Percentiles rank a stretch among this genome's conserved stretches.
Conservation (phyloP, 768 basidiomycete species). For the Auricularia auricula-judae region DNA sequence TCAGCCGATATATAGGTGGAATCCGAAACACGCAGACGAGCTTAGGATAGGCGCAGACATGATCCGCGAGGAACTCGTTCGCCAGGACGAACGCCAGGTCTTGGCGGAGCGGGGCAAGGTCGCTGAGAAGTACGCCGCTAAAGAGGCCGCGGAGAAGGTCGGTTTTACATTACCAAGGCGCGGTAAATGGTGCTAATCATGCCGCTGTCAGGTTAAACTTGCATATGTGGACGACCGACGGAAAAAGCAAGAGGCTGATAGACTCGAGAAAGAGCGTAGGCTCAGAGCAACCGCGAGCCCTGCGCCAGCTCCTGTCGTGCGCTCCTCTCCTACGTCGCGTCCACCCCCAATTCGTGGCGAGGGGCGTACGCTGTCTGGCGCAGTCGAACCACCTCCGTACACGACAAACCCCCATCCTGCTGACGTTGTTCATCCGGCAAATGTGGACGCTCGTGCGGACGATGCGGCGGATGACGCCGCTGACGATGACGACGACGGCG, state of each 20-base stretch:
- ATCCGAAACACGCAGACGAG: constrained; percentile 38
- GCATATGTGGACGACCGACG: constrained; percentile 73
- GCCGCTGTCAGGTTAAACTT: constrained; percentile 50
- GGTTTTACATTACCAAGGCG: neutral
- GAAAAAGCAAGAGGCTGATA: constrained; percentile 39
- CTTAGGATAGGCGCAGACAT: constrained; percentile 55
- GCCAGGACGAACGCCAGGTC: constrained; percentile 40
- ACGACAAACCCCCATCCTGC: neutral
- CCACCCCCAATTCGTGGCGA: neutral
- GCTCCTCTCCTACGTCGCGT: neutral
- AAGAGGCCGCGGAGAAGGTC: constrained; percentile 47
- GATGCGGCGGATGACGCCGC: neutral
- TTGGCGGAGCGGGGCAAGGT: constrained; percentile 36
- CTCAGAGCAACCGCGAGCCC: constrained; percentile 23
- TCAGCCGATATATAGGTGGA: constrained; percentile 63
- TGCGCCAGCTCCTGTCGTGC: neutral
- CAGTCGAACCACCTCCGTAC: neutral
- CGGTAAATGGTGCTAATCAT: neutral
- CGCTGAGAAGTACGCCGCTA: constrained; percentile 48
- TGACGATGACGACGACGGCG: constrained; percentile 5
- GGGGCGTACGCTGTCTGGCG: neutral
- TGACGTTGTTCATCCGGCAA: neutral
- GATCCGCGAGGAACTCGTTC: constrained; percentile 47
- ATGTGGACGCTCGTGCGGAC: neutral
- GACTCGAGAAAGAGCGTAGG: constrained; percentile 46